phyloP scores from a whole-genome alignment of 352 stramenopile species.

The Globisporangium canariense region DNA sequence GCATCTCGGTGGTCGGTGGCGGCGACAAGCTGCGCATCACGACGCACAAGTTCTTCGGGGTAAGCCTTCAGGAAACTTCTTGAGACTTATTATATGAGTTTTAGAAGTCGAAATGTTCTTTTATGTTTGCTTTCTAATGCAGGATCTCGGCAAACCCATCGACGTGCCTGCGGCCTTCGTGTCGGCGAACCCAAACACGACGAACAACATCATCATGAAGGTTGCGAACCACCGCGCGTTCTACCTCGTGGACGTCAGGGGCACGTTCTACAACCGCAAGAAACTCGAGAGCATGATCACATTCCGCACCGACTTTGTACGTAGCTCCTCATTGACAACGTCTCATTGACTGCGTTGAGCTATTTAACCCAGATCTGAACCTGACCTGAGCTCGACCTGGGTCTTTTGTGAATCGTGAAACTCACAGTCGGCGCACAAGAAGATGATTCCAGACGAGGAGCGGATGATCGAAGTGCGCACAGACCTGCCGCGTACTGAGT shows the following conservation, averaged over 20 bases:
- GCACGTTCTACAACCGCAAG: slow-evolving; percentile 84
- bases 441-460: slow-evolving; percentile 62
- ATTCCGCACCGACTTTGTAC: slow-evolving; percentile 76
- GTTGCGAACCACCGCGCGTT: slow-evolving; percentile 67
- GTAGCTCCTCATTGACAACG: slow-evolving; percentile 10
- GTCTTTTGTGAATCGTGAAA: slow-evolving; percentile 1
- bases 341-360: neutral
- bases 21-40: slow-evolving; percentile 83
- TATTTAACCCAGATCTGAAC: neutral
- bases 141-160: slow-evolving; percentile 62
- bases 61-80: slow-evolving; percentile 12
- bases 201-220: slow-evolving; percentile 87
- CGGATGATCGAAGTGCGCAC: slow-evolving; percentile 59
- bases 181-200: slow-evolving; percentile 76
- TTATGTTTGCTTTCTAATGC: neutral
- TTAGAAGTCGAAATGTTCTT: neutral
- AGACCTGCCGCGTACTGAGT: slow-evolving; percentile 64
- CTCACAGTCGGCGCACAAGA: slow-evolving; percentile 58
- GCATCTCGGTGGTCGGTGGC: slow-evolving; percentile 71
- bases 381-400: neutral
- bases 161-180: slow-evolving; percentile 69
- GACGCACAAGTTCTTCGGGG: slow-evolving; percentile 87
- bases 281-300: slow-evolving; percentile 88
- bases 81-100: neutral
- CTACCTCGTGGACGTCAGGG: slow-evolving; percentile 75